phyloP scores from a whole-genome alignment of 768 basidiomycete genomes.

The Amanita jacksonii region DNA sequence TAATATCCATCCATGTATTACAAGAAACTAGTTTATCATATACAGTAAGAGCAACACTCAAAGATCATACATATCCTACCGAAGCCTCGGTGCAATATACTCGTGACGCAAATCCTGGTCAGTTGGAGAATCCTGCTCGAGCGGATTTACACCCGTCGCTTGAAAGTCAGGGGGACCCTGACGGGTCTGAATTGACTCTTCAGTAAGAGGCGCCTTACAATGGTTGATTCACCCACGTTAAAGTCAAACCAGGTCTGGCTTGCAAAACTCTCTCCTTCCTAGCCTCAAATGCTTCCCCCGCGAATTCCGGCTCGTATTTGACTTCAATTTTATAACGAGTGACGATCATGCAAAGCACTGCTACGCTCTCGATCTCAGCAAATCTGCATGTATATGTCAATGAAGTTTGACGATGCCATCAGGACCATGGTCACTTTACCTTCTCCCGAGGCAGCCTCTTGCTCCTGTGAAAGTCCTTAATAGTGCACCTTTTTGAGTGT shows the following conservation, averaged over 20 bases:
- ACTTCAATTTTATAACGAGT: slow-evolving; percentile 36
- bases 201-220: background rate
- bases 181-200: slow-evolving; percentile 17
- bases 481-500: background rate
- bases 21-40: too few species aligned
- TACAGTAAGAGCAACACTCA: too few species aligned
- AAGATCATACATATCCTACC: too few species aligned
- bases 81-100: too few species aligned
- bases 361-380: slow-evolving; percentile 43
- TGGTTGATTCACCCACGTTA: slow-evolving; percentile 28
- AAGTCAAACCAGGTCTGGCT: slow-evolving; percentile 26
- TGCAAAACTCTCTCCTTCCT: slow-evolving; percentile 32
- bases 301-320: slow-evolving; percentile 41
- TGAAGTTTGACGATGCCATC: background rate
- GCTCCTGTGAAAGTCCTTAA: slow-evolving; percentile 19
- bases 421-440: slow-evolving; percentile 17
- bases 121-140: too few species aligned
- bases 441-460: slow-evolving; percentile 37
- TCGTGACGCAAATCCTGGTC: too few species aligned
- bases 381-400: slow-evolving; percentile 23
- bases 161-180: slow-evolving; percentile 25
- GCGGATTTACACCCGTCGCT: too few species aligned
- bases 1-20: too few species aligned
- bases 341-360: slow-evolving; percentile 40
- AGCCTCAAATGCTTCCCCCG: slow-evolving; percentile 35